These are phyloP conservation scores for Prasinococcaceae sp. DNA, from an alignment of 139 green algal genomes.

Conservation along the genomic window DNA sequence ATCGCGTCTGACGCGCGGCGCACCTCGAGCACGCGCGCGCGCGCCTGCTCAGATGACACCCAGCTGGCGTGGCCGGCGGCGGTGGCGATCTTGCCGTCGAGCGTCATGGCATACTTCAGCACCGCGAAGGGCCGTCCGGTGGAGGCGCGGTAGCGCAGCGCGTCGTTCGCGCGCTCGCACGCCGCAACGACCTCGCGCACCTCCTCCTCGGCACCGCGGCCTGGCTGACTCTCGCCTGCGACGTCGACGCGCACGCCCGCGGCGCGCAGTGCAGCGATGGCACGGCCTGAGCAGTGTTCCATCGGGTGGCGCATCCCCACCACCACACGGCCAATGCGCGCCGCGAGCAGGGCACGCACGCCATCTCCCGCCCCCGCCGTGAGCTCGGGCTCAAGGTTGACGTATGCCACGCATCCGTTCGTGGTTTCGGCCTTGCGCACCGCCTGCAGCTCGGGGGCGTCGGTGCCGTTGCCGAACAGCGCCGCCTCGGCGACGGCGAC, in stretches of 20 bases:
- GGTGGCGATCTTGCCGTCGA: constrained; percentile 96
- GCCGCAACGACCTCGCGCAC: constrained; percentile 26
- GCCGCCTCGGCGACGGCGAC: constrained; percentile 13
- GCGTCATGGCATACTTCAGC: constrained; percentile 98
- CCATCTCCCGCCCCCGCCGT: constrained; percentile 7
- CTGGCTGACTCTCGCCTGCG: constrained; percentile 15
- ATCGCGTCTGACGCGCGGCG: constrained; percentile 67
- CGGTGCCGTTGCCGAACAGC: constrained; percentile 18
- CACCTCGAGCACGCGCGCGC: constrained; percentile 63
- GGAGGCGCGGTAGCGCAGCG: constrained; percentile 66
- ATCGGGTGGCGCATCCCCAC: constrained; percentile 83
- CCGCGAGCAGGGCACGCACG: background rate
- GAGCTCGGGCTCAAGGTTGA: constrained; percentile 80
- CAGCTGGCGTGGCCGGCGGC: constrained; percentile 76
- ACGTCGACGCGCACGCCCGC: constrained; percentile 63
- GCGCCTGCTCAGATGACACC: constrained; percentile 56
- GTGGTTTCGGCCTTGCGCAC: constrained; percentile 3
- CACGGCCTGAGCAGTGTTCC: constrained; percentile 41
- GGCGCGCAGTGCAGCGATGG: constrained; percentile 36
- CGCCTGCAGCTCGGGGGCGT: constrained; percentile 14
- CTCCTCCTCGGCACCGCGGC: background rate
- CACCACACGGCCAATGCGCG: constrained; percentile 48
- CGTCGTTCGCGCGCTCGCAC: constrained; percentile 62
- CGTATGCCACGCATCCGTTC: constrained; percentile 58
- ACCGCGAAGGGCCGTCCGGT: constrained; percentile 55